Evolutionary conservation across 768 basidiomycete species (phyloP), one percentile per base, ranked within the genome.

Genomic region (Mycena pura): DNA sequence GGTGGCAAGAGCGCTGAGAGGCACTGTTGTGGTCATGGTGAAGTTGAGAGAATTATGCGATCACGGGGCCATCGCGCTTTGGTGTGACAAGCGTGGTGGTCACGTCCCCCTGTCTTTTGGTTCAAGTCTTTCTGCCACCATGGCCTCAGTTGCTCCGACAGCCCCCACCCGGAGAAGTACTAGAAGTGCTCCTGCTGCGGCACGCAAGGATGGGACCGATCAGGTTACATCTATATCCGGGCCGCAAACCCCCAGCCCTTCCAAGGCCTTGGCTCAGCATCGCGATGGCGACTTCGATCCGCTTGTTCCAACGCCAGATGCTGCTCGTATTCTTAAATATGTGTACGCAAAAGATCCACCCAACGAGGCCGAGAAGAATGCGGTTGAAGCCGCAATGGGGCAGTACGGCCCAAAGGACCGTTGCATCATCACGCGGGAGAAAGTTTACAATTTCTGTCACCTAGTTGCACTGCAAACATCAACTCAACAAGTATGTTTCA

Each of bases 21-120:
- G n/a, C n/a, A n/a, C n/a, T n/a, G n/a, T n/a, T n/a, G n/a, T n/a
- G n/a, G n/a, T n/a, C n/a, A n/a, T n/a, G n/a, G n/a, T n/a, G n/a
- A n/a, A n/a, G n/a, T 48, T 15, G 0, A 13, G 14, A 32, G 19
- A 48, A 21, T 21, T 29, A 39, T 27, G 24, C 49, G 49, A 39
- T 51, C 49, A 51, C 49, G 49, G 19, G 34, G n/a, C n/a, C 6
- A 17, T 24, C 49, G 49, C 49, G 49, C 36, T 51, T 22, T n/a
- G 25, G 25, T 39, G 36, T 51, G 49, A 39, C 38, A 51, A n/a
- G n/a, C n/a, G n/a, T n/a, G n/a, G n/a, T n/a, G 25, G 34, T 51
- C 49, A 51, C 49, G 21, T 22, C 13, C 49, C 36, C 24, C 34
- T 50, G 36, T 51, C 25, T 39, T 25, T 38, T 27, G 24, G n/a